Evolutionary conservation across 1,139 yeast genomes (phyloP).

Genomic region (Pichia sp.): DNA sequence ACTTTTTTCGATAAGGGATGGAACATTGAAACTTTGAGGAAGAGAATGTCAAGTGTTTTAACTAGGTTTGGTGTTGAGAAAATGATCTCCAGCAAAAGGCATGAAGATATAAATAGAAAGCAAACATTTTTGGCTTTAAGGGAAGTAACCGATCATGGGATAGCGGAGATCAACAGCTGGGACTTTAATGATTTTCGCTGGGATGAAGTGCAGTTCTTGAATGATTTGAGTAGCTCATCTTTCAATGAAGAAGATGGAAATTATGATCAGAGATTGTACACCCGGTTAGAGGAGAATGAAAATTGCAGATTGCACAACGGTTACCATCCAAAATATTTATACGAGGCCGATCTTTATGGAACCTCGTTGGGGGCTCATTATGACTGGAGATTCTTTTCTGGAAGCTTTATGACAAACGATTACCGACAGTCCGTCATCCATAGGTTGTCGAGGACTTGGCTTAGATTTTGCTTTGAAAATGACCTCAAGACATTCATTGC

Average conservation of each 20-base stretch:
- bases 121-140: not conserved
- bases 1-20: conserved; percentile 21
- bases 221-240: conserved; percentile 14
- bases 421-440: conserved; percentile 41
- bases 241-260: conserved; percentile 1
- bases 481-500: conserved; percentile 53
- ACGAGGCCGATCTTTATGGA: conserved; percentile 34
- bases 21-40: conserved; percentile 6
- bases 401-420: conserved; percentile 28
- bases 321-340: conserved; percentile 27
- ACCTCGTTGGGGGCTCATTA: conserved; percentile 33
- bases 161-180: conserved; percentile 16
- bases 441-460: conserved; percentile 50
- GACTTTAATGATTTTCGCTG: conserved; percentile 26
- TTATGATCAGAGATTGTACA: conserved; percentile 23
- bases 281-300: conserved; percentile 22
- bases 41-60: conserved; percentile 1
- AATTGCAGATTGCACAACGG: conserved; percentile 17
- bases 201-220: conserved; percentile 24
- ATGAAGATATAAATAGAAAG: conserved; percentile 13
- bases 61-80: conserved; percentile 14
- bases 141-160: conserved; percentile 18
- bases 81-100: conserved; percentile 13
- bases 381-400: conserved; percentile 42
- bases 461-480: conserved; percentile 41